Evolutionary conservation across 1,284 basidiomycete species (phyloP), one percentile per base, ranked within the genome.

Genomic region (Trametes polyzona): DNA sequence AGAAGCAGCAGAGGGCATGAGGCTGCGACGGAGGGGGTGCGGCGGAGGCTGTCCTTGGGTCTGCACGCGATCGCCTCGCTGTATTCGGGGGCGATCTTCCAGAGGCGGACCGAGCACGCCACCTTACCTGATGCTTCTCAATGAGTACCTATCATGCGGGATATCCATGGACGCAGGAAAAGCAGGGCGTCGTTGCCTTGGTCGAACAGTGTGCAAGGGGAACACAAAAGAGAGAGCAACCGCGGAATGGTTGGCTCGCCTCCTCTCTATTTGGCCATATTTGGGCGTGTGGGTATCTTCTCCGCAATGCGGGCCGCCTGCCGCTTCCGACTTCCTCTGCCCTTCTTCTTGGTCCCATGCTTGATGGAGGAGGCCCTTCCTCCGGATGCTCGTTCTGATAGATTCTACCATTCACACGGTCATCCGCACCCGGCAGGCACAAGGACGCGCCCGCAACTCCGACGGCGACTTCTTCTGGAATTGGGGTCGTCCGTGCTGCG

Each of bases 201-300:
- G n/a, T 10, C 6, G 4, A 14, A 7, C 12, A 7, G 33, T 4
- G 12, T 10, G 6, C 12, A 6, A 7, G 6, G 6, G 12, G 11
- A 35, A 14, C 6, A 35, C 12, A 35, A 16, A 14, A 35, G 12
- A 4, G 12, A 16, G 6, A 35, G 12, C 4, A 16, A 14, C 6
- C 12, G 12, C 33, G 4, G 33, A 7, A 16, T 16, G 33, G 33
- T 4, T 35, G 33, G 33, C n/a, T 14, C 33, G 33, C 4, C 11
- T 6, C 33, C 11, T 6, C 33, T 6, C 12, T 35, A 14, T 35
- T 35, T 35, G 33, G 33, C 12, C 6, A 4, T 49, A 17, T 49
- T 49, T 49, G 36, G 23, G 19, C n/a, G 47, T 49, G 47, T 49
- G 47, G 47, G 36, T 39, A 36, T 29, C 26, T 42, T 42, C 47